Evolutionary conservation across 768 basidiomycete genomes (phyloP).

Genomic region (Kwoniella shandongensis): DNA sequence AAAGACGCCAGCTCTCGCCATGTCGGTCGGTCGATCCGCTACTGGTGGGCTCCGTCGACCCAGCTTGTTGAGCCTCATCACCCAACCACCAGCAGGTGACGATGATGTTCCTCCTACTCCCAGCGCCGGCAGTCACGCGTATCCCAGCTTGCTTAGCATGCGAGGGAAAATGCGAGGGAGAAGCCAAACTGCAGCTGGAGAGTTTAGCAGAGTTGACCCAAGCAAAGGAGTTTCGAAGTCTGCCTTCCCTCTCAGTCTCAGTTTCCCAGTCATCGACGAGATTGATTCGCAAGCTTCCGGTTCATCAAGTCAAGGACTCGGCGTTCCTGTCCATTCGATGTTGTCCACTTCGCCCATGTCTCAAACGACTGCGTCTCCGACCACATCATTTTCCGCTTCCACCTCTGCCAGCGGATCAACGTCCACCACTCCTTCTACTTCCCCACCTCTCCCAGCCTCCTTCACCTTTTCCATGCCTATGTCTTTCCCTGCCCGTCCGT

Average conservation of each 20-base stretch:
- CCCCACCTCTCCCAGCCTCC: slow-evolving; percentile 22
- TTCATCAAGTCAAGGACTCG: background rate
- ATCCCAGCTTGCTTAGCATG: slow-evolving; percentile 8
- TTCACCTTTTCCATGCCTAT: slow-evolving; percentile 17
- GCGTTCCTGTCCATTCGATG: slow-evolving; percentile 5
- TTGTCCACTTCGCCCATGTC: slow-evolving; percentile 10
- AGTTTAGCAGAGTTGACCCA: background rate
- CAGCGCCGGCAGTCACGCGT: slow-evolving; percentile 13
- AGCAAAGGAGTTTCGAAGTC: background rate
- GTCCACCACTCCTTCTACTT: slow-evolving; percentile 23
- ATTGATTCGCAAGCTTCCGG: background rate
- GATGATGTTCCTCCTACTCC: slow-evolving; percentile 33
- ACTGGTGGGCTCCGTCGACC: slow-evolving; percentile 29
- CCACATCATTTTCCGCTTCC: slow-evolving; percentile 22
- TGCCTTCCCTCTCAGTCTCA: background rate
- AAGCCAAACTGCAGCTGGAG: slow-evolving; percentile 13
- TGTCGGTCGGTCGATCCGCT: slow-evolving; percentile 25
- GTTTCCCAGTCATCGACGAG: slow-evolving; percentile 11
- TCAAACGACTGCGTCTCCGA: slow-evolving; percentile 5
- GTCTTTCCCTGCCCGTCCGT: background rate
- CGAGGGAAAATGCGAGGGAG: slow-evolving; percentile 15
- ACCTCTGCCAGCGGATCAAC: slow-evolving; percentile 17
- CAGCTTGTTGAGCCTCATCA: slow-evolving; percentile 37
- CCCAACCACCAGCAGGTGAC: slow-evolving; percentile 21
- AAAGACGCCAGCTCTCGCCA: slow-evolving; percentile 36